phyloP scores from a whole-genome alignment of 129 eudicot species.

The Escallonia herrerae region DNA sequence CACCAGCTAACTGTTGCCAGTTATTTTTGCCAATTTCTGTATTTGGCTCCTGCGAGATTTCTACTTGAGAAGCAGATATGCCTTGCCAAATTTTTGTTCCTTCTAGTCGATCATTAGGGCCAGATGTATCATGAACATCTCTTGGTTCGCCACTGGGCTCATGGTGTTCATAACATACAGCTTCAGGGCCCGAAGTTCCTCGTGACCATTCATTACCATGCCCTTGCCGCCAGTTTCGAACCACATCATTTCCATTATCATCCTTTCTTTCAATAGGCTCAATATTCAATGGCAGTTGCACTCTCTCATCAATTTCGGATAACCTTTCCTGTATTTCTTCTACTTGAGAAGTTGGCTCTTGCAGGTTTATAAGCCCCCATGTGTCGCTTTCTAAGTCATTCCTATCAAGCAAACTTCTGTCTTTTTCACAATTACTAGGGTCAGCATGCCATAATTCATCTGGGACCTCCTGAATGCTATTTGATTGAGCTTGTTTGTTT shows the following conservation, averaged over 20 bases:
- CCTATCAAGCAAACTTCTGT: conserved; percentile 5
- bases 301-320: conserved; percentile 12
- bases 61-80: conserved; percentile 21
- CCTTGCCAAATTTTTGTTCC: conserved; percentile 22
- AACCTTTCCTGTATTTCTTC: conserved; percentile 17
- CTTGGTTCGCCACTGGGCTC: conserved; percentile 17
- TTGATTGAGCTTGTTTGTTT: conserved; percentile 26
- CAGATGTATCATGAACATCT: conserved; percentile 24
- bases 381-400: conserved; percentile 11
- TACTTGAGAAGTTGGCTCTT: conserved; percentile 12
- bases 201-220: conserved; percentile 11
- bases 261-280: conserved; percentile 8
- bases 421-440: conserved; percentile 15
- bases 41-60: conserved; percentile 34
- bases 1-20: conserved; percentile 22
- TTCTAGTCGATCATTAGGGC: conserved; percentile 17
- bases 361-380: conserved; percentile 8
- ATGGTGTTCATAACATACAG: conserved; percentile 10
- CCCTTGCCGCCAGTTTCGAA: conserved; percentile 4
- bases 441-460: conserved; percentile 21
- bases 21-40: conserved; percentile 28
- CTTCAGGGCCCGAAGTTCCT: conserved; percentile 15
- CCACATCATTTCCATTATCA: not conserved
- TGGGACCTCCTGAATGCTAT: conserved; percentile 15
- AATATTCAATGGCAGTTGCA: conserved; percentile 8